Evolutionary conservation across 371 early-diverging fungal genomes (phyloP), one percentile per base, ranked within the genome.

Genomic region (Mortierella sp.): DNA sequence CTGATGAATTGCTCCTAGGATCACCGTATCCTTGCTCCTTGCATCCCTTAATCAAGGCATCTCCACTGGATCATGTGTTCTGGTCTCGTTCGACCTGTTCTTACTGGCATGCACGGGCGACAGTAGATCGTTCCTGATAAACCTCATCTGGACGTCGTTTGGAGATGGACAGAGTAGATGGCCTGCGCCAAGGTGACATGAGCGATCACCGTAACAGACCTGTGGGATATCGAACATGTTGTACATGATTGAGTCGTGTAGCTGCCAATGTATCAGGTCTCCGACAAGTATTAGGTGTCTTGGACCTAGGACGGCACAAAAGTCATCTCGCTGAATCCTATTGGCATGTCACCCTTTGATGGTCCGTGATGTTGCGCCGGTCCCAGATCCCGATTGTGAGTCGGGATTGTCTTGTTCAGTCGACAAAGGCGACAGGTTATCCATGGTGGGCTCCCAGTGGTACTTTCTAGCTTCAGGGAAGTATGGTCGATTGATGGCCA

Each of bases 241-340:
- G 72, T 89, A 84, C 54, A 89, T 59, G n/a, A 87, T 62, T 3
- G 87, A 56, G 27, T 89, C 89, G 66, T 89, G 89, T 13, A 85
- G 68, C 50, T 87, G 87, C 67, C 82, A 87, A 30, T 86, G 86
- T 2, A 84, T 80, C 14, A 84, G 53, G 67, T 87, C 89, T 30
- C 89, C 89, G 0, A 87, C 86, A 28, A 89, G 64, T 28, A 86
- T 50, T 30, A 70, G 61, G 24, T 74, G 76, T 8, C 76, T 61
- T 2, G 69, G 55, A 1, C 76, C 76, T 23, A 74, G 54, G 30
- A 69, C 23, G 3, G 52, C 58, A 23, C 78, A 76, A 59, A 76
- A 76, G 41, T 76, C 78, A 4, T 69, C 62, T 1, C 59, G 78
- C 18, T 65, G 59, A 5, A 76, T 61, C 28, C 66, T 52, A 9